Conservation (phyloP, 768 basidiomycete species). For the Lentinula lateritia region DNA sequence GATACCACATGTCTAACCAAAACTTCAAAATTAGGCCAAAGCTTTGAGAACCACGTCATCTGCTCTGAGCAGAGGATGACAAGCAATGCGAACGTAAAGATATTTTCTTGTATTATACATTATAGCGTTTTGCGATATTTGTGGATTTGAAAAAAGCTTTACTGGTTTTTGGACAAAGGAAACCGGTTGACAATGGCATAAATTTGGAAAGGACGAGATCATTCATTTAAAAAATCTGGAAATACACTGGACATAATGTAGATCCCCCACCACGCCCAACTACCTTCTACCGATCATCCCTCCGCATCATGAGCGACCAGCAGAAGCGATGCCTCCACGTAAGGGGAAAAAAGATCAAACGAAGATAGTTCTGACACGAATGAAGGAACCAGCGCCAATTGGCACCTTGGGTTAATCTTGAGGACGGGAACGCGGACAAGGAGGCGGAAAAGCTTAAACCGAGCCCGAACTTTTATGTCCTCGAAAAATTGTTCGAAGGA, state of each 20-base stretch:
- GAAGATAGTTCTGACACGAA: neutral
- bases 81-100: no score
- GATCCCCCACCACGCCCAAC: constrained; percentile 20
- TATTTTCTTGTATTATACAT: no score
- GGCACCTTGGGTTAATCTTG: constrained; percentile 51
- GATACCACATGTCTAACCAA: neutral
- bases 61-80: no score
- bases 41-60: no score
- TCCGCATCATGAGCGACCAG: constrained; percentile 12
- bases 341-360: neutral
- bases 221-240: neutral
- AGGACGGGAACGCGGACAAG: constrained; percentile 95
- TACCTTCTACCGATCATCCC: constrained; percentile 14
- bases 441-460: constrained; percentile 76
- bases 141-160: no score
- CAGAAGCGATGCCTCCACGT: constrained; percentile 1
- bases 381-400: constrained; percentile 12
- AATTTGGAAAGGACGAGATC: no score
- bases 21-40: no score
- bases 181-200: no score
- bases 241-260: constrained; percentile 15
- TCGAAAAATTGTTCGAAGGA: constrained; percentile 64
- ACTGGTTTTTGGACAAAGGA: no score
- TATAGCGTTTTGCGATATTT: no score
- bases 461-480: constrained; percentile 93